Evolutionary conservation across 139 green algal species (phyloP).

Genomic region (Chlamydomonas incerta): DNA sequence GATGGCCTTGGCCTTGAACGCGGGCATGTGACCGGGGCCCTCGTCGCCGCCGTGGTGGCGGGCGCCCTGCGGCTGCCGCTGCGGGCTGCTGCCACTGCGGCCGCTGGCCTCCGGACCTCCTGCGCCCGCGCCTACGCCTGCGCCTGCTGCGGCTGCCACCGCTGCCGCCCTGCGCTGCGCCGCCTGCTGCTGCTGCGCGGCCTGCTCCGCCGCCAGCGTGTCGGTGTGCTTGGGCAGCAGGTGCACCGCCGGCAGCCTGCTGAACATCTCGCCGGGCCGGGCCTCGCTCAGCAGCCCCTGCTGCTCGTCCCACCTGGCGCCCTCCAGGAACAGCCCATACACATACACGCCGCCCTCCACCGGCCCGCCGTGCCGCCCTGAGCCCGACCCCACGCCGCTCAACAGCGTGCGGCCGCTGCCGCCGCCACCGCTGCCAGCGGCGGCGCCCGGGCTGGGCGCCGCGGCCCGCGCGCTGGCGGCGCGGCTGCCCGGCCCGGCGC

Average conservation of each 20-base stretch:
- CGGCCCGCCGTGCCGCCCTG: background rate
- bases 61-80: too few relatives aligned
- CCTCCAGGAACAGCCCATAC: constrained; percentile 82
- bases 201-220: too few relatives aligned
- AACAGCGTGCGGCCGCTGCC: background rate
- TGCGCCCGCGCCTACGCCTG: too few relatives aligned
- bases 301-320: constrained; percentile 66
- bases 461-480: background rate
- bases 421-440: background rate
- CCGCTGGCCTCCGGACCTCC: too few relatives aligned
- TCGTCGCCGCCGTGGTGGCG: too few relatives aligned
- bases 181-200: too few relatives aligned
- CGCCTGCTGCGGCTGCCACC: too few relatives aligned
- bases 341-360: constrained; percentile 80
- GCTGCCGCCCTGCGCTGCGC: too few relatives aligned
- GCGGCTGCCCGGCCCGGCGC: background rate
- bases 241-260: constrained; percentile 48
- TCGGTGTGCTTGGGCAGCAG: constrained; percentile 37
- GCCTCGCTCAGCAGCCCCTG: constrained; percentile 14
- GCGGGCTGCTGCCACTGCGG: too few relatives aligned
- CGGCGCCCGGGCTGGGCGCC: background rate
- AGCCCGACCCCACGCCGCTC: background rate
- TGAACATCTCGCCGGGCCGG: constrained; percentile 52
- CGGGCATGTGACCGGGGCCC: too few relatives aligned
- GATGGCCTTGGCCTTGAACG: too few relatives aligned